Evolutionary conservation across 2,329 filamentous ascomycete species (phyloP), one percentile per base, ranked within the genome.

Genomic region (Fusarium chuoi): DNA sequence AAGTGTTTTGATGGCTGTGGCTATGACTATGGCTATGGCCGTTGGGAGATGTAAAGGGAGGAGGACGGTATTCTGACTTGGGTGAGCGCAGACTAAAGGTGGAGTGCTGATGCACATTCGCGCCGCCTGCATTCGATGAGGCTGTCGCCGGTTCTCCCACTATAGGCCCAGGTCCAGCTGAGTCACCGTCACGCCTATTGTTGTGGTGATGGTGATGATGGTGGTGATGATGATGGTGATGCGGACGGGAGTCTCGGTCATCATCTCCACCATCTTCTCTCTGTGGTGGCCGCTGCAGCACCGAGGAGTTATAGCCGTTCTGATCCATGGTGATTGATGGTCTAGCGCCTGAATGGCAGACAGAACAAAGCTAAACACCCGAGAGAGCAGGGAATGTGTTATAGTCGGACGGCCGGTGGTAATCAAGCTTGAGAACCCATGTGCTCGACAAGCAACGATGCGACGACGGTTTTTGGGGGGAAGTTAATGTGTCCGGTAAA

Each of bases 11-110:
- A 73, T 74, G 74, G 65, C 71, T 59, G 73, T 78, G 79, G 59
- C 38, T 75, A 67, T 77, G 80, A 75, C 57, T 78, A 69, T 62
- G 80, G 77, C 56, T 78, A 69, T 62, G 79, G 66, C 74, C 64
- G 69, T 75, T 76, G 39, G 71, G 80, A 71, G 78, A 75, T 52
- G 79, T 69, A 74, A 78, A 81, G 71, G 78, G 76, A 76, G 78
- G 77, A 59, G 78, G 73, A 71, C 80, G 80, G 60, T 83, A 85
- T 73, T 86, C 84, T 73, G 83, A 70, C 55, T 85, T 85, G 71
- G 86, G 86, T 68, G 87, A 88, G 79, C 86, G 84, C 80, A 87
- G 80, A 78, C 81, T 85, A 79, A 88, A 87, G 80, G 80, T 79
- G 67, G 84, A 82, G 77, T 84, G 85, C 72, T 82, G 83, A 74